These are phyloP conservation scores for Venturia carpophila DNA, from an alignment of 2,329 filamentous ascomycete species.

Conservation along the genomic window DNA sequence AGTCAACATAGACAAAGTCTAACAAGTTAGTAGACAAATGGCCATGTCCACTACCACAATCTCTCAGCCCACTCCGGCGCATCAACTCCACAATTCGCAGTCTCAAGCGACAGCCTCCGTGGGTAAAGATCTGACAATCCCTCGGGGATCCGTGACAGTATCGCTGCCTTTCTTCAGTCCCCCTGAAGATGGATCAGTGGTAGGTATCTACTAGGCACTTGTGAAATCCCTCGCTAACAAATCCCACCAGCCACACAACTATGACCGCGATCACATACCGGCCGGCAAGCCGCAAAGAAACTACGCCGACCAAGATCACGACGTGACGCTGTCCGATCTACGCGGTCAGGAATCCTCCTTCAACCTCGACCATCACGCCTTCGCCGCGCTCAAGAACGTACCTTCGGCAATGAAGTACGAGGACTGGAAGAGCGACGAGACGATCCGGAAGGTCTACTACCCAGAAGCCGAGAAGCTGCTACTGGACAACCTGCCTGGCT, in stretches of 20 bases:
- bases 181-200: slow-evolving; percentile 48
- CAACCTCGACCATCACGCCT: slow-evolving; percentile 65
- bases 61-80: slow-evolving; percentile 27
- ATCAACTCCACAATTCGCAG: slow-evolving; percentile 29
- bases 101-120: background rate
- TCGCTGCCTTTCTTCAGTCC: slow-evolving; percentile 58
- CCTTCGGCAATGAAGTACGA: slow-evolving; percentile 48
- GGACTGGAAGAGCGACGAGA: slow-evolving; percentile 60
- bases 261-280: slow-evolving; percentile 54
- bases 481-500: slow-evolving; percentile 57
- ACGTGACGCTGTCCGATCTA: slow-evolving; percentile 61
- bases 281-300: slow-evolving; percentile 58
- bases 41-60: slow-evolving; percentile 1
- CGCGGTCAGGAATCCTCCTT: slow-evolving; percentile 61
- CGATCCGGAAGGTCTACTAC: slow-evolving; percentile 69
- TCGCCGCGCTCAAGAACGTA: slow-evolving; percentile 55
- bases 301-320: slow-evolving; percentile 44
- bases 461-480: slow-evolving; percentile 72
- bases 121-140: slow-evolving; percentile 32
- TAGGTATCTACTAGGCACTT: background rate
- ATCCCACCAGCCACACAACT: slow-evolving; percentile 49
- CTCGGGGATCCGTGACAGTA: slow-evolving; percentile 55
- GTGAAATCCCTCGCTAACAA: background rate
- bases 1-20: no score
- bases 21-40: background rate